These are phyloP conservation scores for Diaporthe caulivora DNA, from an alignment of 2,329 filamentous ascomycete species.

Conservation along the genomic window DNA sequence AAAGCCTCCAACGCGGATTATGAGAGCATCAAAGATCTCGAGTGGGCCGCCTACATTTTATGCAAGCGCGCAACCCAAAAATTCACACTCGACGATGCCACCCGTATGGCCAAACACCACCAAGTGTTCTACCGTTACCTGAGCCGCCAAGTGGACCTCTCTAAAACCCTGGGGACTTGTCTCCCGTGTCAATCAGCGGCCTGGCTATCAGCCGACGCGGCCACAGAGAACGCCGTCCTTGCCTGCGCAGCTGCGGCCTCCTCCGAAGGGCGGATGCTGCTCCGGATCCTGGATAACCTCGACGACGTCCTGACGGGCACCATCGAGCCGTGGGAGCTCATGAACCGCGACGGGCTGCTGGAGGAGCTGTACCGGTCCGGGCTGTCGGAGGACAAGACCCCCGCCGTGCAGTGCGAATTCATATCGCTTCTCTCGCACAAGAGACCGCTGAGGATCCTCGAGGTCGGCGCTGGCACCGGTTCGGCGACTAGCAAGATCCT, in stretches of 20 bases:
- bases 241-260: background rate
- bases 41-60: conserved; percentile 27
- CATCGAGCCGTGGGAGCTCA: conserved; percentile 22
- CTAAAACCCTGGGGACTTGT: background rate
- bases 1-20: background rate
- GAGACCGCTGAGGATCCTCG: conserved; percentile 14
- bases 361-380: conserved; percentile 24
- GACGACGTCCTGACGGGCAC: background rate
- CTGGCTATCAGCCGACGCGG: background rate
- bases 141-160: background rate
- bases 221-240: background rate
- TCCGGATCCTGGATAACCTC: conserved; percentile 13
- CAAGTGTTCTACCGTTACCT: conserved; percentile 20
- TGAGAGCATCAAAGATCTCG: conserved; percentile 1
- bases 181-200: conserved; percentile 8
- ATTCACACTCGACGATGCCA: background rate
- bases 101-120: conserved; percentile 5
- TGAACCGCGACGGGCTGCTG: conserved; percentile 20
- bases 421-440: conserved; percentile 18
- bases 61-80: conserved; percentile 15
- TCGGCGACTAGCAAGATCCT: conserved; percentile 27
- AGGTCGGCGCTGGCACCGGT: conserved; percentile 23
- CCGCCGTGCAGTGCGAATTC: conserved; percentile 22
- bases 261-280: background rate
- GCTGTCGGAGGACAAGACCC: conserved; percentile 17